Base-by-base conservation (phyloP, 805 yeast genomes). In the Vanderwaltozyma verrucispora region DNA sequence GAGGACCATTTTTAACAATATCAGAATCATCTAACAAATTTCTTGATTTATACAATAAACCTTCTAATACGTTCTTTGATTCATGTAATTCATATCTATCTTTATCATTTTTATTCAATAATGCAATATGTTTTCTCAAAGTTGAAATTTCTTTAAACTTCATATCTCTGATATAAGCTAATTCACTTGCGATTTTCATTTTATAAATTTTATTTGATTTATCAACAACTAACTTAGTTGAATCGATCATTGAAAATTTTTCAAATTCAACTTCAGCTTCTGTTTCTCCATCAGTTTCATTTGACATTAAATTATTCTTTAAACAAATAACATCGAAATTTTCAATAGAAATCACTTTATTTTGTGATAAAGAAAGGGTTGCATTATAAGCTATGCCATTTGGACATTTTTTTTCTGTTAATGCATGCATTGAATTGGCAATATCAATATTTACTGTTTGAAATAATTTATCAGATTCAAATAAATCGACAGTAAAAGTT, bases 1-100 rank as follows among this genome's bases (percentile, higher is more conserved):
- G 50, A 8, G 74, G 73, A 0, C 70, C 64, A 32, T 65, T 69
- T 11, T 56, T 56, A 0, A 45, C 40, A 7, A 68, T 69, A 18
- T 69, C 74, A 28, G 71, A 70, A 24, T 74, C 75, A 14, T 74
- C 80, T 15, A 84, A 49, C 36, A 63, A 68, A 9, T 72, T 67
- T 40, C 94, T 74, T 23, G 84, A 66, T 40, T 69, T 70, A 62
- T 89, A 88, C 37, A 87, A 64, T n/a, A 72, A 62, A 16, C 77
- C 69, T 60, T 89, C 97, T 16, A 89, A 68, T 26, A 67, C 60
- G 56, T 88, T 89, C 46, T 74, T 71, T 23, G 72, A 60, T 39
- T 74, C 75, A 32, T 82, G 82, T 29, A 73, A 40, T 74, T 76
- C 54, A 80, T 65, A 14, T 62, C 62, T 28, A 61, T 59, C 48